Conservation (phyloP, 257 asterid genomes). For the Solanum ossicruentum region DNA sequence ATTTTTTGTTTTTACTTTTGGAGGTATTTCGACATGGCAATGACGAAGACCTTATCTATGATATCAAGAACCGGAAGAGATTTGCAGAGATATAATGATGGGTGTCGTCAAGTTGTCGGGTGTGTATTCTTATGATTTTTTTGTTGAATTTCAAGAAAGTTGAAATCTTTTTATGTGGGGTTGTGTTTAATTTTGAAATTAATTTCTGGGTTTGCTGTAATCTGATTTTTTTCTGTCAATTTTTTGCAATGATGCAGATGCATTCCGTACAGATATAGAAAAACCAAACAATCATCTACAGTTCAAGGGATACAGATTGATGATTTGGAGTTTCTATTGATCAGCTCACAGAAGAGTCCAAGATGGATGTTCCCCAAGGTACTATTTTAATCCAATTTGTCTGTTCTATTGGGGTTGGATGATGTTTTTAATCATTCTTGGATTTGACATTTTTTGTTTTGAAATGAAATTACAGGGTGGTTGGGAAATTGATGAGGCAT, state of each 20-base stretch:
- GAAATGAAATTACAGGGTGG: conserved; percentile 46
- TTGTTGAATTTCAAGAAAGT: background rate
- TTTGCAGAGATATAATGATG: conserved; percentile 62
- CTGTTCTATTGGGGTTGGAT: background rate
- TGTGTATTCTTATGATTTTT: conserved; percentile 15
- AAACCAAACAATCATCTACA: conserved; percentile 16
- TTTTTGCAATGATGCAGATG: conserved; percentile 46
- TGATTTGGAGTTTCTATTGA: conserved; percentile 71
- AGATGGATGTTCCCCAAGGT: conserved; percentile 98
- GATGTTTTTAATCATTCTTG: background rate
- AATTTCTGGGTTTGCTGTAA: background rate
- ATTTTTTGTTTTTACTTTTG: background rate
- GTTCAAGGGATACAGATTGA: conserved; percentile 24
- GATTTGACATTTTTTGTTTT: conserved; percentile 14
- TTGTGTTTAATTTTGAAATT: background rate
- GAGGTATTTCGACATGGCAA: conserved; percentile 25
- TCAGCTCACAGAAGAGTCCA: conserved; percentile 86
- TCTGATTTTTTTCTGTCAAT: background rate
- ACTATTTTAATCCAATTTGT: background rate
- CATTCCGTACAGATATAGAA: conserved; percentile 59
- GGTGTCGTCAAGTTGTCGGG: conserved; percentile 77
- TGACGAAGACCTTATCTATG: conserved; percentile 31
- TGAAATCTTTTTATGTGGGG: background rate
- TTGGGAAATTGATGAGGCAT: conserved; percentile 86
- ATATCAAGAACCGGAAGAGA: conserved; percentile 60